phyloP scores from a whole-genome alignment of 2,329 filamentous ascomycete species.

The Fusarium sp. region DNA sequence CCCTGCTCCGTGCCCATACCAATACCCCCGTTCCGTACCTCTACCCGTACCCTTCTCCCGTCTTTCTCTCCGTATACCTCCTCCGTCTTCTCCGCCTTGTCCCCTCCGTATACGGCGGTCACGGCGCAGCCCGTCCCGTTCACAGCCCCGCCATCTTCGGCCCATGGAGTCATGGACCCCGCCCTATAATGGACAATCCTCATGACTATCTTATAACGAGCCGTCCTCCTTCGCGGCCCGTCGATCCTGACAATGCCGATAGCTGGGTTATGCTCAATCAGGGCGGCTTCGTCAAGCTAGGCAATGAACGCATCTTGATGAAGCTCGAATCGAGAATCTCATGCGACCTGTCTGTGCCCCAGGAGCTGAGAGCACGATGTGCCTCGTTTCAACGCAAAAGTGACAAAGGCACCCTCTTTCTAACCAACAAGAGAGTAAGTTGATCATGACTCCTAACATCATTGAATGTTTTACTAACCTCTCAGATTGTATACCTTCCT shows the following conservation, averaged over 20 bases:
- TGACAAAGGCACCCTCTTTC: constrained; percentile 78
- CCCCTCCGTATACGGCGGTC: constrained; percentile 38
- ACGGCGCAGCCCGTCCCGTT: constrained; percentile 43
- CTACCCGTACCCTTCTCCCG: constrained; percentile 35
- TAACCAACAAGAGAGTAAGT: constrained; percentile 86
- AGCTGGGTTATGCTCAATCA: constrained; percentile 94
- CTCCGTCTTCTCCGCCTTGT: constrained; percentile 35
- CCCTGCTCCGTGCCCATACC: constrained; percentile 23
- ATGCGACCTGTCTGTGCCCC: constrained; percentile 78
- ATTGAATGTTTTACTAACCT: constrained; percentile 12
- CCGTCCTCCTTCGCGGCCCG: constrained; percentile 49
- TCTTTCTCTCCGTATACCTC: constrained; percentile 18
- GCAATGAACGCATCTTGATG: constrained; percentile 84
- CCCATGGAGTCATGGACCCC: constrained; percentile 52
- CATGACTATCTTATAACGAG: constrained; percentile 56
- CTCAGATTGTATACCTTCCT: constrained; percentile 88
- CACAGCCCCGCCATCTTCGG: constrained; percentile 45
- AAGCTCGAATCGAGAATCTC: constrained; percentile 83
- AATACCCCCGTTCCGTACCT: constrained; percentile 14
- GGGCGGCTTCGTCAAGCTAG: constrained; percentile 83
- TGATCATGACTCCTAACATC: neutral
- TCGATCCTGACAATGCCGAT: constrained; percentile 65
- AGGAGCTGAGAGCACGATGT: constrained; percentile 69
- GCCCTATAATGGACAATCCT: constrained; percentile 56
- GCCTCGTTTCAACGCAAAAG: constrained; percentile 77